A percentile compares a stretch with the other conserved stretches of the same genome.
phyloP scores from a whole-genome alignment of 257 asterid genomes.

The Anisodus acutangulus region DNA sequence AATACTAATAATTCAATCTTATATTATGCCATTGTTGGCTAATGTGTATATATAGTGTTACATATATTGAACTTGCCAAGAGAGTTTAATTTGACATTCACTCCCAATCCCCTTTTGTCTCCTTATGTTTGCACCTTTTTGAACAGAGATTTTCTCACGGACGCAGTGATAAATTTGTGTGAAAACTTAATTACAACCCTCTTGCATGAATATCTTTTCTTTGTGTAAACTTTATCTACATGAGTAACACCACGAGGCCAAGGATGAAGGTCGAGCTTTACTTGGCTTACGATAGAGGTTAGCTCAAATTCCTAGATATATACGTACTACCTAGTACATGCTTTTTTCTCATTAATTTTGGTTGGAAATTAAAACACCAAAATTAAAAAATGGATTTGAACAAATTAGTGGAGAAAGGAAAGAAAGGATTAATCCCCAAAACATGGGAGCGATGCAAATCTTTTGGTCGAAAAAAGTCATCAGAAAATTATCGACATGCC shows the following conservation, averaged over 20 bases:
- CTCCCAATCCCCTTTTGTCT: not conserved
- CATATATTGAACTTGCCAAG: not conserved
- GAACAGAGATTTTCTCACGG: not conserved
- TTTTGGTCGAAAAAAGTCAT: conserved; percentile 38
- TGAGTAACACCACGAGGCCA: conserved; percentile 65
- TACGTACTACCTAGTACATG: not conserved
- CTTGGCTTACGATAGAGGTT: conserved; percentile 68
- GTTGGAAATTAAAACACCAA: not conserved
- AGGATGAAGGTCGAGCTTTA: conserved; percentile 58
- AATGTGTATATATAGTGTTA: not conserved
- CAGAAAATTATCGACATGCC: not conserved
- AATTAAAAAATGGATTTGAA: conserved; percentile 36
- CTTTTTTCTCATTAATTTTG: not conserved
- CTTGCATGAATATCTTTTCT: not conserved
- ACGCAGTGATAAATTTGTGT: not conserved
- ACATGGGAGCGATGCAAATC: conserved; percentile 66
- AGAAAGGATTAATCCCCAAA: conserved; percentile 56
- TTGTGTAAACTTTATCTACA: conserved; percentile 23
- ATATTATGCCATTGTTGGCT: not conserved
- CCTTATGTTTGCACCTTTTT: not conserved
- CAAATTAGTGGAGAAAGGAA: conserved; percentile 29
- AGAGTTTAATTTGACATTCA: not conserved
- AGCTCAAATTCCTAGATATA: conserved; percentile 2
- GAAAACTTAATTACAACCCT: not conserved
- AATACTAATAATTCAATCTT: not conserved